Evolutionary conservation across 108 stramenopile species (phyloP).

Genomic region (Nannochloropsis gaditana): DNA sequence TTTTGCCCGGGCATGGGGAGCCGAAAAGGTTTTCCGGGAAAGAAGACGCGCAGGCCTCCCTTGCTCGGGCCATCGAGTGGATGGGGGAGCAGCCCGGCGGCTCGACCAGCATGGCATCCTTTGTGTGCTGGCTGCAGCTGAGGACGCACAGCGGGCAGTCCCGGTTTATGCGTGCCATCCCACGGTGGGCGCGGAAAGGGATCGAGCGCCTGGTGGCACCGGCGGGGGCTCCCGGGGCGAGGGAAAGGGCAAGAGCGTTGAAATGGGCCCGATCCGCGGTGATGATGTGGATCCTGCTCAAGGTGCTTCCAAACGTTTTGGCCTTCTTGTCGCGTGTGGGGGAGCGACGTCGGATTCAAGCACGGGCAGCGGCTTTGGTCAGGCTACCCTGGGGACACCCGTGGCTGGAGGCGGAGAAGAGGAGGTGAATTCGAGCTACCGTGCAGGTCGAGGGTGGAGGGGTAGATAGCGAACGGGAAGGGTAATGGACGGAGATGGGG

Average conservation of each 20-base stretch:
- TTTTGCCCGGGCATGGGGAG: not conserved
- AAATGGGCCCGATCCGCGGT: not conserved
- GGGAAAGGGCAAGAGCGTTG: not conserved
- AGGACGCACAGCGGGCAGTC: not conserved
- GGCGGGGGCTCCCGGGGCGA: not conserved
- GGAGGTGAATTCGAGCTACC: too few species aligned
- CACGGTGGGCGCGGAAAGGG: not conserved
- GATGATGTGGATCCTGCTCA: not conserved
- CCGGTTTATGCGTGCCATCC: not conserved
- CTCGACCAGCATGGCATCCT: not conserved
- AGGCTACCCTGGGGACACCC: constrained; percentile 2
- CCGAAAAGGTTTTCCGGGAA: not conserved
- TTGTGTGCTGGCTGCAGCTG: not conserved
- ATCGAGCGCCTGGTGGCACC: not conserved
- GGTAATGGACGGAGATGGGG: not conserved
- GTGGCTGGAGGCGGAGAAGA: not conserved
- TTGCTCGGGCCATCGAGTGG: not conserved
- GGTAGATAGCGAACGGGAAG: not conserved
- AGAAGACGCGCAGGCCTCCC: not conserved
- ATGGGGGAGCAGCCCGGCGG: not conserved
- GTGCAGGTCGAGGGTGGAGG: not conserved
- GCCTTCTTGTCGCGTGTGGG: not conserved
- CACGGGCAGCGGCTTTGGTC: not conserved
- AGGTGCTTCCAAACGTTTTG: not conserved
- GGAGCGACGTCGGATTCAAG: not conserved